These are phyloP conservation scores for Colletotrichum navitas DNA, from an alignment of 2,329 filamentous ascomycete species.

Conservation along the genomic window DNA sequence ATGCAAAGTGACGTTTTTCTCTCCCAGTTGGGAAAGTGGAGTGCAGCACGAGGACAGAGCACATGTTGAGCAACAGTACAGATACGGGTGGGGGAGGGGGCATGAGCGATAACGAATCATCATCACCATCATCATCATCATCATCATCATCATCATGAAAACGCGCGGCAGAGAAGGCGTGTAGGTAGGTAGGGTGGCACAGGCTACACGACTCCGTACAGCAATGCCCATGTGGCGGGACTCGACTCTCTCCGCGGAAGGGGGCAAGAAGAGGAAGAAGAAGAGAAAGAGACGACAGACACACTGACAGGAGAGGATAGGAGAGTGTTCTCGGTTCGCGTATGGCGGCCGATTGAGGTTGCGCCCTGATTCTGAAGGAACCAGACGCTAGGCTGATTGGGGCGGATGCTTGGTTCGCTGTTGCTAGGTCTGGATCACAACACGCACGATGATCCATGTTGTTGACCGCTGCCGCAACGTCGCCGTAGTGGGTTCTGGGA, in stretches of 20 bases:
- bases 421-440: conserved; percentile 26
- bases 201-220: background rate
- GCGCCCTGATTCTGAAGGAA: conserved; percentile 23
- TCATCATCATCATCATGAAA: conserved; percentile 10
- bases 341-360: conserved; percentile 34
- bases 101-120: conserved; percentile 21
- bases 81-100: background rate
- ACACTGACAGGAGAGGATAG: background rate
- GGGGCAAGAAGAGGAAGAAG: background rate
- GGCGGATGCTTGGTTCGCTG: conserved; percentile 16
- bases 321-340: conserved; percentile 15
- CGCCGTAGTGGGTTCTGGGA: conserved; percentile 7
- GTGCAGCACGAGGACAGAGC: conserved; percentile 29
- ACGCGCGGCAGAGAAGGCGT: background rate
- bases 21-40: conserved; percentile 33
- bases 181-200: background rate
- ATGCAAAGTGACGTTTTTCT: conserved; percentile 37
- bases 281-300: background rate
- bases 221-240: background rate
- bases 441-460: conserved; percentile 34
- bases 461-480: conserved; percentile 11
- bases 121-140: conserved; percentile 20
- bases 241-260: background rate
- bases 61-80: conserved; percentile 26
- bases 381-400: conserved; percentile 28